These are phyloP conservation scores for Herpomyces periplanetae DNA, from an alignment of 2,329 filamentous ascomycete species.

Conservation along the genomic window DNA sequence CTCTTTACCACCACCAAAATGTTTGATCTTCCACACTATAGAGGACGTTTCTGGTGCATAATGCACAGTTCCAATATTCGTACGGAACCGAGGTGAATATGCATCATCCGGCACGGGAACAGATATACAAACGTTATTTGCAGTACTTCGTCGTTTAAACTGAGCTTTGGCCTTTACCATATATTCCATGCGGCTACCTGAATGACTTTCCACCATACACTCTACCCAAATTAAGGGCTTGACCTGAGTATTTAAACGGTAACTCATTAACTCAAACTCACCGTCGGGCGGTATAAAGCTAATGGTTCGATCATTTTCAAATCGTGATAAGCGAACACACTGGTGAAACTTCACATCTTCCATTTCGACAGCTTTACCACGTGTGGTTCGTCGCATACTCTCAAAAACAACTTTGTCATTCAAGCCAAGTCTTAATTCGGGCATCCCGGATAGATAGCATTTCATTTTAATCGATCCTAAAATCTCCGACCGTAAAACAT, in stretches of 20 bases:
- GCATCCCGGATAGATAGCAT: slow-evolving; percentile 94
- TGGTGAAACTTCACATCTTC: slow-evolving; percentile 99
- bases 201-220: slow-evolving; percentile 82
- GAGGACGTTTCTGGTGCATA: slow-evolving; percentile 89
- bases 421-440: slow-evolving; percentile 58
- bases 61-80: slow-evolving; percentile 84
- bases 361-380: slow-evolving; percentile 96
- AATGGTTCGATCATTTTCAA: slow-evolving; percentile 94
- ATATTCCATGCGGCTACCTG: slow-evolving; percentile 78
- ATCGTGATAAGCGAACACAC: slow-evolving; percentile 69
- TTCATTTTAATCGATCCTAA: slow-evolving; percentile 97
- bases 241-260: slow-evolving; percentile 88
- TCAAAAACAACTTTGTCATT: slow-evolving; percentile 99
- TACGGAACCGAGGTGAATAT: slow-evolving; percentile 75
- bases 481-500: slow-evolving; percentile 80
- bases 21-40: slow-evolving; percentile 99
- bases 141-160: slow-evolving; percentile 86
- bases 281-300: slow-evolving; percentile 94
- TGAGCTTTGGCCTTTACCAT: slow-evolving; percentile 90
- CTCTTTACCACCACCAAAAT: slow-evolving; percentile 91
- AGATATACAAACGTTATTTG: slow-evolving; percentile 92
- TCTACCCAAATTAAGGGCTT: slow-evolving; percentile 98
- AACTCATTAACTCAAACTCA: slow-evolving; percentile 97
- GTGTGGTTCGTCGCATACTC: slow-evolving; percentile 62
- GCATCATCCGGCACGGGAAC: slow-evolving; percentile 92